phyloP scores from a whole-genome alignment of 208 protist species.

The Trichomonas vaginalis region DNA sequence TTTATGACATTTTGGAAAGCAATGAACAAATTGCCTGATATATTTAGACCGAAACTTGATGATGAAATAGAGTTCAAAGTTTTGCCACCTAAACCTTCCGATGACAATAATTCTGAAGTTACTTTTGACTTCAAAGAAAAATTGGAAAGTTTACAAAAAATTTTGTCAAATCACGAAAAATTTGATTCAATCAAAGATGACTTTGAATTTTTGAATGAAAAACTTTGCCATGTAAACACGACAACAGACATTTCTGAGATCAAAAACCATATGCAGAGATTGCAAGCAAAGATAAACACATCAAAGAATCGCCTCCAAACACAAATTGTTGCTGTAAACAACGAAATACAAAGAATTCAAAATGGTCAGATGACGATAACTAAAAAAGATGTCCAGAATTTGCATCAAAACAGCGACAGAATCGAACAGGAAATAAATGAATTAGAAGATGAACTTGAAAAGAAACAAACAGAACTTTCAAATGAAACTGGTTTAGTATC shows the following conservation, averaged over 20 bases:
- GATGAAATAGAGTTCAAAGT: not conserved
- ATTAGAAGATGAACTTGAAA: not conserved
- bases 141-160: not conserved
- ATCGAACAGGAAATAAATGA: not conserved
- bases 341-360: not conserved
- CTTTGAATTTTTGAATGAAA: not conserved
- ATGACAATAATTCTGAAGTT: not conserved
- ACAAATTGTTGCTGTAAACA: not conserved
- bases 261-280: not conserved
- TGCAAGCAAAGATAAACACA: not conserved
- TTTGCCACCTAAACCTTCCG: not conserved
- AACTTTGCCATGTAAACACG: not conserved
- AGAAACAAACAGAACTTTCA: not conserved
- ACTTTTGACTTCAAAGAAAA: not conserved
- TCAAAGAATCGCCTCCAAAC: not conserved
- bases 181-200: not conserved
- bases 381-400: not conserved
- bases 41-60: not conserved
- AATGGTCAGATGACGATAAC: not conserved
- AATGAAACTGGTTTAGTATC: not conserved
- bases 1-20: not conserved
- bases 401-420: not conserved
- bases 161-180: not conserved
- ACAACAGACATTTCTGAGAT: not conserved
- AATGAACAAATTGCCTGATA: not conserved